phyloP scores from a whole-genome alignment of 1,139 yeast species.

The Pichia sp. region DNA sequence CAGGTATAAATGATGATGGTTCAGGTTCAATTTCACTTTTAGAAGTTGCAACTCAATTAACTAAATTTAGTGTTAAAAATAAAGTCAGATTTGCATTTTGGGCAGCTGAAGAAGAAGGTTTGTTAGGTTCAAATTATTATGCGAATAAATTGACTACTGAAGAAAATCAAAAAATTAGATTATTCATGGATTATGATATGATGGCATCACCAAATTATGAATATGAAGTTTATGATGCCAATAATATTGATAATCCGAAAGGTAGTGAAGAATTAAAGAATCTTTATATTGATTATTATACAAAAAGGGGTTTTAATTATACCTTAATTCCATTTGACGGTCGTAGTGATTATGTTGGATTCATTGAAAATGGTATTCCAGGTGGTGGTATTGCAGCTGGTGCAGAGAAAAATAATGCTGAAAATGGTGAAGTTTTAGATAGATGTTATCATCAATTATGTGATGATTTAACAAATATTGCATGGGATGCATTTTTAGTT shows the following conservation, averaged over 20 bases:
- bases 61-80: slow-evolving; percentile 70
- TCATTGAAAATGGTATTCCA: slow-evolving; percentile 82
- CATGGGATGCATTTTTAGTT: slow-evolving; percentile 77
- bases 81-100: slow-evolving; percentile 96
- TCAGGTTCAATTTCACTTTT: slow-evolving; percentile 81
- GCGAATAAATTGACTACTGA: slow-evolving; percentile 56
- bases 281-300: slow-evolving; percentile 68
- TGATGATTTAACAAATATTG: slow-evolving; percentile 71
- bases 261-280: slow-evolving; percentile 82
- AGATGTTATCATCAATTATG: slow-evolving; percentile 83
- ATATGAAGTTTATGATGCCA: slow-evolving; percentile 79
- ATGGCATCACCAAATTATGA: slow-evolving; percentile 94
- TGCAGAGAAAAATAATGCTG: slow-evolving; percentile 67
- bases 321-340: slow-evolving; percentile 88
- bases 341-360: slow-evolving; percentile 91
- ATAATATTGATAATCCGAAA: slow-evolving; percentile 67
- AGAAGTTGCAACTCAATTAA: slow-evolving; percentile 74
- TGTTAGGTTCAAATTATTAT: slow-evolving; percentile 77
- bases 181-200: slow-evolving; percentile 97
- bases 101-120: slow-evolving; percentile 97
- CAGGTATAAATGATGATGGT: slow-evolving; percentile 95
- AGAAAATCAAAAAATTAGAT: slow-evolving; percentile 73
- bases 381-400: slow-evolving; percentile 97
- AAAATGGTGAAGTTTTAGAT: slow-evolving; percentile 68
- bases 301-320: slow-evolving; percentile 61